phyloP scores from a whole-genome alignment of 2,329 filamentous ascomycete genomes.

The Cercospora sesami region DNA sequence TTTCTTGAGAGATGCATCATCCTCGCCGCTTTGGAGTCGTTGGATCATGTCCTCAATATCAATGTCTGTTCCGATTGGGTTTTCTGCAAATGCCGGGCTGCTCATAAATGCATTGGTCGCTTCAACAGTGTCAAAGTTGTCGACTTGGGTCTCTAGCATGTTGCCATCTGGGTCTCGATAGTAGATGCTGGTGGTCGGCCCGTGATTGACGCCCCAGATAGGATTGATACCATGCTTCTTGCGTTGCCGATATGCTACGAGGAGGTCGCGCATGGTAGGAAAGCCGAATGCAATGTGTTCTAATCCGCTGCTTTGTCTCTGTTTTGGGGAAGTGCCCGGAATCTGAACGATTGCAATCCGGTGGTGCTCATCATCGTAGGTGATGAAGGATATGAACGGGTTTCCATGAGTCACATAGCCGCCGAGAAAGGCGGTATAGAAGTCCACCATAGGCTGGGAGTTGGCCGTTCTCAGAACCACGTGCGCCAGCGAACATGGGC shows the following conservation, averaged over 20 bases:
- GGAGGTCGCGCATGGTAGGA: not conserved
- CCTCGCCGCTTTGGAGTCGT: not conserved
- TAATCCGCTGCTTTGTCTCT: not conserved
- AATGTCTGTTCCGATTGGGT: conserved; percentile 49
- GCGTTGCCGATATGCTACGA: not conserved
- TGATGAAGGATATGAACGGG: not conserved
- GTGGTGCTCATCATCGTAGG: not conserved
- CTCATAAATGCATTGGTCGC: conserved; percentile 47
- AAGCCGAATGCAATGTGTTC: not conserved
- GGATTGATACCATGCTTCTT: not conserved
- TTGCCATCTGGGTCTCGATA: conserved; percentile 33
- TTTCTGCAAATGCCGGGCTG: conserved; percentile 41
- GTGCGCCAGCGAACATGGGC: conserved; percentile 28
- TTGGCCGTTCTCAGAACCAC: conserved; percentile 34
- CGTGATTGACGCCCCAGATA: conserved; percentile 31
- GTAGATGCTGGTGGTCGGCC: conserved; percentile 31
- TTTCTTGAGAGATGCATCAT: not conserved
- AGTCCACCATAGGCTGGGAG: conserved; percentile 28
- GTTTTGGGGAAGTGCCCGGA: not conserved
- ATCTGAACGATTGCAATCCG: not conserved
- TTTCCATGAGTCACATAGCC: conserved; percentile 5
- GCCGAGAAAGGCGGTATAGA: conserved; percentile 34
- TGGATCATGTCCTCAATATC: conserved; percentile 45
- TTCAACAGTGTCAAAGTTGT: conserved; percentile 30
- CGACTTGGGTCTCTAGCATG: conserved; percentile 28